Evolutionary conservation across 371 early-diverging fungal genomes (phyloP).

Genomic region (Lichtheimia corymbifera): DNA sequence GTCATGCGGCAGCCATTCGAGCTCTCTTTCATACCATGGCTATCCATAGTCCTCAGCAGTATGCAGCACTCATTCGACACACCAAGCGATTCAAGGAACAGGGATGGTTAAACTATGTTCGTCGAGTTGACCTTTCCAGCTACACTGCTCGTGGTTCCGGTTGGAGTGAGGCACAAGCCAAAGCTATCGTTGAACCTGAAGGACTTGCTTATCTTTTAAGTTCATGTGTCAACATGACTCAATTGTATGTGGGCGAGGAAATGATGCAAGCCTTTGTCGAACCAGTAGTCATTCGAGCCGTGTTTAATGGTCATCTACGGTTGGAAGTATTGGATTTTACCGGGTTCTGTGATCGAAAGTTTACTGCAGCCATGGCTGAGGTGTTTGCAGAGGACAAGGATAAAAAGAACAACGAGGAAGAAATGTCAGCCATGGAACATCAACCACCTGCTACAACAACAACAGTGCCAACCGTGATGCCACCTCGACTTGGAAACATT

Average conservation of each 20-base stretch:
- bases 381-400: constrained; percentile 15
- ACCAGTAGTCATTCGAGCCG: constrained; percentile 25
- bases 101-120: constrained; percentile 19
- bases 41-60: constrained; percentile 32
- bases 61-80: constrained; percentile 13
- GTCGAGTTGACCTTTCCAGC: constrained; percentile 33
- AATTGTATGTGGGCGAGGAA: constrained; percentile 37
- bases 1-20: constrained; percentile 19
- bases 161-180: constrained; percentile 35
- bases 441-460: background rate
- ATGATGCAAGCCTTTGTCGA: constrained; percentile 35
- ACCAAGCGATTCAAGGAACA: constrained; percentile 6
- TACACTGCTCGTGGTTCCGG: constrained; percentile 41
- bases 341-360: constrained; percentile 31
- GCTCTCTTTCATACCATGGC: constrained; percentile 29
- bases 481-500: constrained; percentile 21
- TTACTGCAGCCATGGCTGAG: constrained; percentile 25
- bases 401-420: constrained; percentile 4
- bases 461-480: constrained; percentile 11
- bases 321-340: constrained; percentile 31
- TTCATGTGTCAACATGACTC: constrained; percentile 26
- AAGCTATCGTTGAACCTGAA: constrained; percentile 24
- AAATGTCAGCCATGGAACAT: background rate
- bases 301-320: constrained; percentile 23
- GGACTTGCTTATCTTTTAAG: constrained; percentile 24